A percentile compares a stretch with the other conserved stretches of the same genome.
These are phyloP conservation scores for Quercus berberidifolia DNA, from an alignment of 306 rosid species.

Conservation along the genomic window DNA sequence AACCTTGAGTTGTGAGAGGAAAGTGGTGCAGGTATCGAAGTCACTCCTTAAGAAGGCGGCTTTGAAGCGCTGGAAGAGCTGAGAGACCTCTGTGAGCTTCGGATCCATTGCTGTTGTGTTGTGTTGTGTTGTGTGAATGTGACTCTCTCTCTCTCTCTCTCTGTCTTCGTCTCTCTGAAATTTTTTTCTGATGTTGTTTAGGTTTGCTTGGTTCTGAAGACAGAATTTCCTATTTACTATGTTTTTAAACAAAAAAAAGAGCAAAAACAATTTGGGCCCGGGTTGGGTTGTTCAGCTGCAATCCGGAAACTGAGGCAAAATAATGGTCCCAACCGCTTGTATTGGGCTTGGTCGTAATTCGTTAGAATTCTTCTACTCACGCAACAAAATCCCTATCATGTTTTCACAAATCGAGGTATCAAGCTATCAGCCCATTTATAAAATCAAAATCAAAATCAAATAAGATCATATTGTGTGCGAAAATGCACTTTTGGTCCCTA, in stretches of 20 bases:
- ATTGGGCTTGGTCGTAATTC: neutral
- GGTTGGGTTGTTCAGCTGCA: neutral
- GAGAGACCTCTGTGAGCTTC: slow-evolving; percentile 67
- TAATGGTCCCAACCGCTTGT: neutral
- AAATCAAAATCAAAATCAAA: too few relatives aligned
- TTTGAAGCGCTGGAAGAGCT: slow-evolving; percentile 76
- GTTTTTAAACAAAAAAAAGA: neutral
- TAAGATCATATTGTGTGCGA: accelerated
- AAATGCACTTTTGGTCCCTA: too few relatives aligned
- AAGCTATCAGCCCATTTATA: too few relatives aligned
- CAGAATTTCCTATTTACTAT: neutral
- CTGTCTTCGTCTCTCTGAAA: neutral
- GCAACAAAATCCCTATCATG: too few relatives aligned
- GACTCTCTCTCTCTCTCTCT: neutral
- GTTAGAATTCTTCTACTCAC: too few relatives aligned
- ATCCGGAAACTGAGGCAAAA: neutral
- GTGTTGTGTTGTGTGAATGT: neutral
- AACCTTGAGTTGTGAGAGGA: slow-evolving; percentile 86
- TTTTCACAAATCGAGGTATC: too few relatives aligned
- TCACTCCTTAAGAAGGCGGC: slow-evolving; percentile 65
- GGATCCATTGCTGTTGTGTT: slow-evolving; percentile 53
- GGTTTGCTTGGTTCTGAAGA: neutral
- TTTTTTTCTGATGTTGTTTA: neutral
- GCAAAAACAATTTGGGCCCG: neutral
- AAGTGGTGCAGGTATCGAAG: slow-evolving; percentile 34